These are phyloP conservation scores for Endogone sp. DNA, from an alignment of 192 early-diverging fungal genomes.

Conservation along the genomic window DNA sequence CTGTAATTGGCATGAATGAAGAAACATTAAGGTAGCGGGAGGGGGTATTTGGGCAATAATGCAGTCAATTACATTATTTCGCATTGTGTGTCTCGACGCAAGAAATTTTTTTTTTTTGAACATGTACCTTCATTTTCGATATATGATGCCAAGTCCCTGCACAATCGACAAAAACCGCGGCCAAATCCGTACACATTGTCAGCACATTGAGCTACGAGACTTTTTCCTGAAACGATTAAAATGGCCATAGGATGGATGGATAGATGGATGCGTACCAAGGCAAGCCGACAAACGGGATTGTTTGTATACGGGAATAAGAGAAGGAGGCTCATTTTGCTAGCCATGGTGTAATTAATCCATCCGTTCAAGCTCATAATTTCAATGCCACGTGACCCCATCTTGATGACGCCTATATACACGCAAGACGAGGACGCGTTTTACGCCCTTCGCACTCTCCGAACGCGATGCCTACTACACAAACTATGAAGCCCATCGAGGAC, in stretches of 20 bases:
- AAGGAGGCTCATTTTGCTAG: not conserved
- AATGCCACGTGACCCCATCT: no score
- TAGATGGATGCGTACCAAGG: not conserved
- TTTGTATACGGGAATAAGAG: not conserved
- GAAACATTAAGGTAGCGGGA: not conserved
- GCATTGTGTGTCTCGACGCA: not conserved
- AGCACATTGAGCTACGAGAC: no score
- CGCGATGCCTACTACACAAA: no score
- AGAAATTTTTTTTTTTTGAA: not conserved
- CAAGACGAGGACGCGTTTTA: no score
- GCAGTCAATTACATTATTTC: not conserved
- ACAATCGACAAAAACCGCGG: not conserved
- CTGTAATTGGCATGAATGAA: slow-evolving; percentile 50
- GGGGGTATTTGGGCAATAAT: not conserved
- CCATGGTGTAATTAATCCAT: not conserved
- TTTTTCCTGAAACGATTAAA: no score
- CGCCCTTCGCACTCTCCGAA: no score
- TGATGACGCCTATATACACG: no score
- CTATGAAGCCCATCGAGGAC: slow-evolving; percentile 9
- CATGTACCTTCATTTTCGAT: not conserved
- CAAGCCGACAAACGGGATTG: not conserved
- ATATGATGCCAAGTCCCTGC: not conserved
- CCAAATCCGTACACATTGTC: not conserved
- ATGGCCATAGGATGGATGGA: not conserved
- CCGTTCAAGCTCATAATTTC: no score